Base-by-base conservation (phyloP, 352 stramenopile genomes). In the Pythium monospermum region DNA sequence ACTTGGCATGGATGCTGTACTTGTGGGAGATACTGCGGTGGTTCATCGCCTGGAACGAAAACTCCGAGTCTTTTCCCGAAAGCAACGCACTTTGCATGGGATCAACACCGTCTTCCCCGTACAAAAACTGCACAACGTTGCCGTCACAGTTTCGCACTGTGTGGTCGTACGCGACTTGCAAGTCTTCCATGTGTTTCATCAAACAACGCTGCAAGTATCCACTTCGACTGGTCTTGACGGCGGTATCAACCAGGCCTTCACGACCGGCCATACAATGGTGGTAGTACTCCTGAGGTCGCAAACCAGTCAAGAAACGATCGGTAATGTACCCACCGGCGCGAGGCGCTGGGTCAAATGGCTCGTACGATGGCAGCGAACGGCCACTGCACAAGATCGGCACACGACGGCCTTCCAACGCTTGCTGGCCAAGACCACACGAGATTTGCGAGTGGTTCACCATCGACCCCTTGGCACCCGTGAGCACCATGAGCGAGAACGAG, bases 401-500 rank as follows among this genome's bases (percentile, higher is more conserved):
- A 68, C 98, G 95, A 25, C 96, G 85, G 30, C 98, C 98, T 77
- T 99, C 98, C 8, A 99, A 78, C 21, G 96, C 96, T 67, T 99
- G 98, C 68, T 99, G 98, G 36, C 98, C 98, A 30, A 99, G 81
- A 47, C 90, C 95, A 77, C 96, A 99, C 31, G 94, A 98, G 48
- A 99, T 97, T 69, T 98, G 91, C 26, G 96, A 99, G 73, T 99
- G 97, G 81, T 99, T 99, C 11, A 99, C 97, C 75, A 98, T 98
- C 31, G 95, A 99, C 12, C 98, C 98, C 81, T 99, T 99, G 18
- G 97, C 97, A 59, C 98, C 98, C 27, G 97, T 99, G 12, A 97
- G 85, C 19, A 99, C 96, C 97, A 99, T 99, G 15, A 99, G 80
- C 53, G 93, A 97, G 75, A 99, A 99, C 45, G 89, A 97, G 75